These are phyloP conservation scores for Ganoderma resinaceum DNA, from an alignment of 1,284 basidiomycete species.

Conservation along the genomic window DNA sequence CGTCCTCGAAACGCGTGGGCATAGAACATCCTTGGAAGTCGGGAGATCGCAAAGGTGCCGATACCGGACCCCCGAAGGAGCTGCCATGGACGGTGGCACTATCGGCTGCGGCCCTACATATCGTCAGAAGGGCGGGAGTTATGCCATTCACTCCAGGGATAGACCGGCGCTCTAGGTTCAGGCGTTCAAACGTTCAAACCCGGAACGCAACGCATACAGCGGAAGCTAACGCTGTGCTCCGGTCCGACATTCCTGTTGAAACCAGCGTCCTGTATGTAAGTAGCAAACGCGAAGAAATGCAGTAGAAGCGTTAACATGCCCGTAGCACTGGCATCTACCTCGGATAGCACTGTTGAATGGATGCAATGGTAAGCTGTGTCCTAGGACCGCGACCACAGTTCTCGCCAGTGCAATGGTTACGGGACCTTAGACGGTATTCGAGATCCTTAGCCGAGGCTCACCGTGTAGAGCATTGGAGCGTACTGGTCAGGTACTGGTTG, in stretches of 20 bases:
- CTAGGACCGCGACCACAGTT: background rate
- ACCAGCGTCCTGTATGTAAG: background rate
- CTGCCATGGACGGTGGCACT: background rate
- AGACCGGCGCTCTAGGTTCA: background rate
- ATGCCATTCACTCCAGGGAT: background rate
- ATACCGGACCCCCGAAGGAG: background rate
- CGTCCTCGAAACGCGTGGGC: background rate
- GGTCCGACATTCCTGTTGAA: background rate
- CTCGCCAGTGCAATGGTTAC: background rate
- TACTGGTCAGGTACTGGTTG: background rate
- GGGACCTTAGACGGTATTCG: background rate
- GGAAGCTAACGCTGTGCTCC: background rate
- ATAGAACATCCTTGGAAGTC: background rate
- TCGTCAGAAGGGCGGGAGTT: background rate
- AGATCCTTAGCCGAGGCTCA: background rate
- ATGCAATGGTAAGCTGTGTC: background rate
- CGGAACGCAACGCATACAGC: too few species aligned
- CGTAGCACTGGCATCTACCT: background rate
- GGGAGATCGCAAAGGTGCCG: background rate
- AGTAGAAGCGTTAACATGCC: too few species aligned
- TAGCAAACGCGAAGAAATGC: too few species aligned
- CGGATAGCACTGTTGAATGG: background rate
- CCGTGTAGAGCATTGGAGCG: background rate
- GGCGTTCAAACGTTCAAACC: too few species aligned
- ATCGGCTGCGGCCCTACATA: background rate